Evolutionary conservation across 306 rosid genomes (phyloP), one percentile per base, ranked within the genome.

Genomic region (Glycine latifolia): DNA sequence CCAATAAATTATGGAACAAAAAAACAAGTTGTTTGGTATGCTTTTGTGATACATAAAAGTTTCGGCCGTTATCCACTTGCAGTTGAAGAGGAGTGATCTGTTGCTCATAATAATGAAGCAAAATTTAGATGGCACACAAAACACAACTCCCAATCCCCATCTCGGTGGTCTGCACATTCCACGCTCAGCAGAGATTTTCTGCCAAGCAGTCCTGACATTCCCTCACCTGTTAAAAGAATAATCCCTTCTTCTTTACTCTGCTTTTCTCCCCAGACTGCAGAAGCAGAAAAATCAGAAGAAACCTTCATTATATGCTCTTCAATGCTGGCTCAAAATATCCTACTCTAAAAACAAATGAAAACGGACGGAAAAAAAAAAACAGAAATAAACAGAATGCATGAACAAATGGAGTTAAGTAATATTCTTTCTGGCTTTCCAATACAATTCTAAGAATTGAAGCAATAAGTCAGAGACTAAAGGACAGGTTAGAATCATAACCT

Each of bases 181-280:
- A 75, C 79, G 68, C 52, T 47, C 61, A 65, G 79, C 76, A 71
- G 83, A 20, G 20, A 20, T 20, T 20, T 20, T 20, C 20, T 20
- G 74, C 87, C 49, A 75, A 58, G 33, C 63, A 58, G 31, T 56
- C 79, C 66, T 44, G 37, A 77, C 48, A 47, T 80, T 31, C 35
- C 58, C 5, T 73, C 58, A 48, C 79, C 66, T 90, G 90, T 85
- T 85, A 56, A 82, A 91, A 95, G 89, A 92, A 95, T 76, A 87
- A 49, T 75, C 83, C 89, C 87, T 89, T 88, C 89, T 86, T 95
- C 87, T 87, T 95, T 55, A 86, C 94, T 82, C 94, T 91, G 86
- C 79, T 91, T 84, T 88, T 91, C 89, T 91, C 97, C 71, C 88
- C 86, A 62, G 98, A 95, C 98, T 95, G 97, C 87, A 81, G 20